A percentile compares a stretch with the other conserved stretches of the same genome.
Conservation (phyloP, 805 yeast species). For the Saccharomycopsis sp. region DNA sequence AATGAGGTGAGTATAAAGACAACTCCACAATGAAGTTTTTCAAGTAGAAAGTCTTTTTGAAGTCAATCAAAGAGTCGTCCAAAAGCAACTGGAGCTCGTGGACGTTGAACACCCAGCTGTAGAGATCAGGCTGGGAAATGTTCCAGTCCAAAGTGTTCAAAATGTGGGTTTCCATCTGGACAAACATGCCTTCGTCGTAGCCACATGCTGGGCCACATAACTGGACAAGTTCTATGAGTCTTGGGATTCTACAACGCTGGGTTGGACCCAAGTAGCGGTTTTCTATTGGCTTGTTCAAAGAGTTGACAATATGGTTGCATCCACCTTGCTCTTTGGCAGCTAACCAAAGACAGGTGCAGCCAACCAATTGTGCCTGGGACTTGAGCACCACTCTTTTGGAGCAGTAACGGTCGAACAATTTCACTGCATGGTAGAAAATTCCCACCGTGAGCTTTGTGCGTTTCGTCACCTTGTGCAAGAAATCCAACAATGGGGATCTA, state of each 20-base stretch:
- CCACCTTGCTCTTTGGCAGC: conserved; percentile 79
- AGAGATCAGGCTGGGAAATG: conserved; percentile 54
- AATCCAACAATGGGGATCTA: conserved; percentile 71
- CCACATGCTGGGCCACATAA: conserved; percentile 58
- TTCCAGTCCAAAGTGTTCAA: conserved; percentile 67
- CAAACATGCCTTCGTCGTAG: conserved; percentile 50
- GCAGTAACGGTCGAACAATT: conserved; percentile 85
- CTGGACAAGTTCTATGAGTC: conserved; percentile 61
- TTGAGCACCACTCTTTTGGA: conserved; percentile 76
- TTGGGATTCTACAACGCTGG: conserved; percentile 68
- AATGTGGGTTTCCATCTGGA: conserved; percentile 75
- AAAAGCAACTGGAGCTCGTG: conserved; percentile 13
- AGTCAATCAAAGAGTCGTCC: conserved; percentile 9
- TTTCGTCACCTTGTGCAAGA: conserved; percentile 62
- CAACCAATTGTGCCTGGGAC: conserved; percentile 84
- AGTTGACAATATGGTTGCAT: conserved; percentile 57
- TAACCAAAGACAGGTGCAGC: conserved; percentile 89
- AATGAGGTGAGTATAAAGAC: conserved; percentile 6
- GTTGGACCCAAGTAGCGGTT: conserved; percentile 65
- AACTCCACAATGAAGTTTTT: conserved; percentile 18
- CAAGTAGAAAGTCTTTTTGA: conserved; percentile 14
- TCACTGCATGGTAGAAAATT: conserved; percentile 59
- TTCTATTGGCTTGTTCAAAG: conserved; percentile 42
- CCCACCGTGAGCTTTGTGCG: conserved; percentile 59
- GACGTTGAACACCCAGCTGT: conserved; percentile 38